Base-by-base conservation (phyloP, 2,329 filamentous ascomycete species). In the Cercospora sp. region DNA sequence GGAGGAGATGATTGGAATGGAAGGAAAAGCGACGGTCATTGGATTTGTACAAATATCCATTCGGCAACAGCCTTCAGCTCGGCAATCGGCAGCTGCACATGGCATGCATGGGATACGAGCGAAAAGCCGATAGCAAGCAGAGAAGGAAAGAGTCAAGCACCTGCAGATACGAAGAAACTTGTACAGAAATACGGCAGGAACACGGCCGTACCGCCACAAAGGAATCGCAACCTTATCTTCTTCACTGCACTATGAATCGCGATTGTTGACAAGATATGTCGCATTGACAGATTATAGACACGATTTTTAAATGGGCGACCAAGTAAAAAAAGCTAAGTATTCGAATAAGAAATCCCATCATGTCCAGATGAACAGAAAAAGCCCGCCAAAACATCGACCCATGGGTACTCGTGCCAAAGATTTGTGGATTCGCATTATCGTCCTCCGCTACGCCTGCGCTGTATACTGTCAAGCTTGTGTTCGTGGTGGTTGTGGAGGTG, bases 361-460 rank as follows among this genome's bases (percentile, higher is more conserved):
- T 58, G 51, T 63, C 33, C 40, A 66, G 58, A 61, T 61, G 60
- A 53, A 51, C 45, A 51, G 10, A 23, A 48, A 23, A 33, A 42
- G 31, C 53, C 62, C 53, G 31, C 60, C 51, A 63, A 59, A 58
- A 26, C 51, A 55, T 64, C 65, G 18, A 23, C 36, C 58, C 64
- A 66, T 58, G 28, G 62, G 33, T 59, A 33, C 57, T 60, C 51
- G 51, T 57, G 45, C 48, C 53, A 57, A 66, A 18, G 30, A 23
- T 45, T 42, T 33, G 31, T 23, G 18, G 10, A 13, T 26, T 23
- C 40, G 59, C 66, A 68, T 68, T 61, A 68, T 58, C 28, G 60
- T 33, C 66, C 66, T 51, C 33, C 66, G 58, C 62, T 65, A 68
- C 20, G 31, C 48, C 48, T 63, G 60, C 60, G 26, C 60, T 63